phyloP scores from a whole-genome alignment of 2,329 filamentous ascomycete species.

The Fusarium tricinctum region DNA sequence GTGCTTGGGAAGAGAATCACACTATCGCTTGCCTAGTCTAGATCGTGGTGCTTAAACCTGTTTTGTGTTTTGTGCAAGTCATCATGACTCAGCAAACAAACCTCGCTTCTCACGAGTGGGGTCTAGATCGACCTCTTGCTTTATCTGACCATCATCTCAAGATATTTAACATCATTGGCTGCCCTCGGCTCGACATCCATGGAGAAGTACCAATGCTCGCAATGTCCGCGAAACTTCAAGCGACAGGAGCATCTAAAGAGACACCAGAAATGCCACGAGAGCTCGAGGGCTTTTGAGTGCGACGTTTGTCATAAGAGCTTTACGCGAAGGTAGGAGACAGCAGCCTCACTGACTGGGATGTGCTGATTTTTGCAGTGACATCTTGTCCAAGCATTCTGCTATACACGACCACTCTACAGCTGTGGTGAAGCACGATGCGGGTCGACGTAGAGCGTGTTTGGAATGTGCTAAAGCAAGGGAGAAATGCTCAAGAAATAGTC shows the following conservation, averaged over 20 bases:
- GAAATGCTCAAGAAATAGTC: slow-evolving; percentile 29
- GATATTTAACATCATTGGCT: no score
- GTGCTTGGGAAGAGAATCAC: no score
- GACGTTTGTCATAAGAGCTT: slow-evolving; percentile 37
- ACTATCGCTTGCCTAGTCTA: no score
- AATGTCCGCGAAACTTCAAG: slow-evolving; percentile 38
- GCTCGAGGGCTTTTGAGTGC: slow-evolving; percentile 27
- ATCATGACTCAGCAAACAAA: no score
- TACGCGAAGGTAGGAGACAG: slow-evolving; percentile 30
- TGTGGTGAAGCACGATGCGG: not conserved
- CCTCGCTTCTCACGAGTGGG: no score
- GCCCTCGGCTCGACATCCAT: not conserved
- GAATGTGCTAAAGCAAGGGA: slow-evolving; percentile 36
- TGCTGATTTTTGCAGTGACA: not conserved
- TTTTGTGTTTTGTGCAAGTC: no score
- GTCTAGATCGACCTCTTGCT: no score
- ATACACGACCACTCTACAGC: slow-evolving; percentile 4
- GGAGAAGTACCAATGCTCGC: slow-evolving; percentile 34
- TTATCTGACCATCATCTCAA: no score
- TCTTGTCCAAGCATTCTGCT: slow-evolving; percentile 13
- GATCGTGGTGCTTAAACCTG: no score
- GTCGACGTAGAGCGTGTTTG: slow-evolving; percentile 26
- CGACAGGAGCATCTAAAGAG: slow-evolving; percentile 40
- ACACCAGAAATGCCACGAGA: slow-evolving; percentile 37
- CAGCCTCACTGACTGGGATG: no score